phyloP scores from a whole-genome alignment of 805 yeast genomes.

The Vanderwaltozyma tropicalis region DNA sequence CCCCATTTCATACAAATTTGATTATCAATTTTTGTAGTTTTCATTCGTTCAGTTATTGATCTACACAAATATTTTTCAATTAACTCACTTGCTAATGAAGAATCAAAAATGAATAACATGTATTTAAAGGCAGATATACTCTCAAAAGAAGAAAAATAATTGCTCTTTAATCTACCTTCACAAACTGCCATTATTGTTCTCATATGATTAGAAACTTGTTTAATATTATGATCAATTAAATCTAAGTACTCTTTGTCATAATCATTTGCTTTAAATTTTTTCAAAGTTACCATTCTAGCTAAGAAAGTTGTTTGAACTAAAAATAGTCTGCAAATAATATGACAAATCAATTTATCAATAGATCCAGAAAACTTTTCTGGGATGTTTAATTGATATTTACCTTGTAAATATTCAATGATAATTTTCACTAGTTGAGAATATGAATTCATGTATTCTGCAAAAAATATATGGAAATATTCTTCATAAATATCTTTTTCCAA shows the following conservation, averaged over 20 bases:
- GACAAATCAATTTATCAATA: conserved; percentile 8
- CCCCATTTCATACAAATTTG: conserved; percentile 18
- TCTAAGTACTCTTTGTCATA: neutral
- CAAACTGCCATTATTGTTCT: conserved; percentile 2
- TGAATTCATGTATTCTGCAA: conserved; percentile 2
- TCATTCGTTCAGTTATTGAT: conserved; percentile 1
- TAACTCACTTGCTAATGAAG: conserved; percentile 1
- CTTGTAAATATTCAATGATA: conserved; percentile 5
- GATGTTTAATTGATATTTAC: conserved; percentile 2
- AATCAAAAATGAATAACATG: neutral
- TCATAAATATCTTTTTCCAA: conserved; percentile 3
- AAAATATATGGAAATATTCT: conserved; percentile 6
- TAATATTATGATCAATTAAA: neutral
- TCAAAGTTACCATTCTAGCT: conserved; percentile 8
- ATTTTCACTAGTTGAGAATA: conserved; percentile 4
- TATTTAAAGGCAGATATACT: conserved; percentile 10
- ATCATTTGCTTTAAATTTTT: neutral
- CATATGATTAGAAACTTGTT: conserved; percentile 6
- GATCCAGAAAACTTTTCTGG: conserved; percentile 3
- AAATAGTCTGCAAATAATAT: conserved; percentile 8
- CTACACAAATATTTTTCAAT: conserved; percentile 10
- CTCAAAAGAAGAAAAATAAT: conserved; percentile 9
- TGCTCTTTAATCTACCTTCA: conserved; percentile 1
- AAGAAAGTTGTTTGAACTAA: conserved; percentile 7
- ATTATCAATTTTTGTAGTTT: conserved; percentile 6